A percentile compares a stretch with the other conserved stretches of the same genome.
Evolutionary conservation across 129 eudicot genomes (phyloP).

Genomic region (Chrysanthemum seticuspe): DNA sequence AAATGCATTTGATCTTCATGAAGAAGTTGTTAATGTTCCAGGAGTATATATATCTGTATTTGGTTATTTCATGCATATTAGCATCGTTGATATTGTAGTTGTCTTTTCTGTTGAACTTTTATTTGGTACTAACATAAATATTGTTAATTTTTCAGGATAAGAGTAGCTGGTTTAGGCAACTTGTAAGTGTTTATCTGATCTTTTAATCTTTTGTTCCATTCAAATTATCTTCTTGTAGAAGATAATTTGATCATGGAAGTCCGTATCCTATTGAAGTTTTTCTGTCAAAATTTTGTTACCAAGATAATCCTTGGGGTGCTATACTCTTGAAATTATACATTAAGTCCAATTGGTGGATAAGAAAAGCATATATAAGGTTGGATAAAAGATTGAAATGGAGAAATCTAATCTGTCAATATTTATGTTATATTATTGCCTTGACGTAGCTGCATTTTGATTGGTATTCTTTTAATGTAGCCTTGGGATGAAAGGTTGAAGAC

Average conservation of each 20-base stretch:
- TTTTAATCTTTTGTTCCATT: not conserved
- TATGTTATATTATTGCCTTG: too few relatives aligned
- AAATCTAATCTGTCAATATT: too few relatives aligned
- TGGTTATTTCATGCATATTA: not conserved
- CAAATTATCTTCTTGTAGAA: not conserved
- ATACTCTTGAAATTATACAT: too few relatives aligned
- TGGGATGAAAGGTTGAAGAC: slow-evolving; percentile 59
- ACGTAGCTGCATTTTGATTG: not conserved
- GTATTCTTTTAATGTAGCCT: slow-evolving; percentile 39
- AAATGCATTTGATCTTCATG: not conserved
- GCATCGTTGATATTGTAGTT: slow-evolving; percentile 17
- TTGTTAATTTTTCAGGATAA: slow-evolving; percentile 43
- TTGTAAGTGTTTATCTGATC: slow-evolving; percentile 39
- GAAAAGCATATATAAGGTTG: too few relatives aligned
- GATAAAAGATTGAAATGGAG: too few relatives aligned
- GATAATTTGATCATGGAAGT: not conserved
- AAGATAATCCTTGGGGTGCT: too few relatives aligned
- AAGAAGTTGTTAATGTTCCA: not conserved
- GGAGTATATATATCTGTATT: too few relatives aligned
- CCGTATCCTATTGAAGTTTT: not conserved
- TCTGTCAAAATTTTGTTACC: too few relatives aligned
- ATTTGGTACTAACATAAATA: slow-evolving; percentile 10
- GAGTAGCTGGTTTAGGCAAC: slow-evolving; percentile 42
- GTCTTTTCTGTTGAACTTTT: slow-evolving; percentile 16
- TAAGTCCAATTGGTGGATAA: too few relatives aligned